Evolutionary conservation across 345 rosid species (phyloP), one percentile per base, ranked within the genome.

Genomic region (Brassica incana): DNA sequence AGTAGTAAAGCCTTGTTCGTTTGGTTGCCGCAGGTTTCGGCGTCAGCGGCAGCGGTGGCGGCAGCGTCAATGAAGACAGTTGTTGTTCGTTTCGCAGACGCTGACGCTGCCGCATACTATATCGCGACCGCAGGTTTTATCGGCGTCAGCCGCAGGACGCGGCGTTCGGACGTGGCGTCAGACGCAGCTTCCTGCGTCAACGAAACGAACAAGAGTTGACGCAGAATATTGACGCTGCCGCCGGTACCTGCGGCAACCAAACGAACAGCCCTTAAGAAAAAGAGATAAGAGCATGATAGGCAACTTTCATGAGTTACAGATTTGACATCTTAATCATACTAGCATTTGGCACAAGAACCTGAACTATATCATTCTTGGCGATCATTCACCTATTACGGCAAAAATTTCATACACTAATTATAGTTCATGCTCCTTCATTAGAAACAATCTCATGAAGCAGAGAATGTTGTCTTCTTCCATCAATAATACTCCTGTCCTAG

Each of bases 401-500:
- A 56, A 32, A 38, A 38, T 8, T 38, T 78, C 56, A 90, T 6
- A 92, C 98, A 8, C 93, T 81, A 69, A 94, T 91, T 97, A 92
- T 92, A 59, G 98, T 92, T 12, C 98, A 97, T 11, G 92, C 87
- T 15, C 98, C 97, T 80, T 88, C 86, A 76, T 87, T 92, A 3
- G 97, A 88, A 97, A 94, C 84, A 72, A 94, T 87, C 87, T 94
- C 97, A 27, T 84, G 90, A 71, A 94, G 92, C 81, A 94, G 73
- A 4, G 97, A 92, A 78, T 92, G 98, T 8, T 88, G 84, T 50
- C 86, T 88, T 75, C 97, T 74, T 2, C 98, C 98, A 80, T 92
- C 98, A 6, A 92, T 92, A 58, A 94, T 91, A 82, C 97, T 94
- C 95, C 92, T 0, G 98, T 92, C 78, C 74, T 91, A 9, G 92